Percentiles rank a stretch among this genome's conserved stretches.
These are phyloP conservation scores for Syzygium aromaticum DNA, from an alignment of 345 rosid species.

Conservation along the genomic window DNA sequence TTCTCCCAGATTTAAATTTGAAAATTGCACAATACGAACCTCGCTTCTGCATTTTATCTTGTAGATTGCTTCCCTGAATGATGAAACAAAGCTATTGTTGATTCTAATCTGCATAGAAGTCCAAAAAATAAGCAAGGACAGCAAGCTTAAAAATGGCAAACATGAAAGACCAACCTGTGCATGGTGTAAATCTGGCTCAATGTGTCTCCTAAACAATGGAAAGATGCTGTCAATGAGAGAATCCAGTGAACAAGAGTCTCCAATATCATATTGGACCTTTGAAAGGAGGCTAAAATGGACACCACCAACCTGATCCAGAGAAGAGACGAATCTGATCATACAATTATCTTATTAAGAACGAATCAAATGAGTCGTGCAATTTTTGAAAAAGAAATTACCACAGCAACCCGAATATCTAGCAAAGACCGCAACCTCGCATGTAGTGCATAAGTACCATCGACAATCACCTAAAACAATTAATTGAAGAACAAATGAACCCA, in stretches of 20 bases:
- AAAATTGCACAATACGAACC: constrained; percentile 31
- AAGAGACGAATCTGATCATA: background rate
- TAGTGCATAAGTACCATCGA: constrained; percentile 96
- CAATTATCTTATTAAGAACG: background rate
- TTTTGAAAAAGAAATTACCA: constrained; percentile 38
- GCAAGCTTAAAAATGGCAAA: background rate
- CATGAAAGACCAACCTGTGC: constrained; percentile 67
- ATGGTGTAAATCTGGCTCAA: constrained; percentile 99
- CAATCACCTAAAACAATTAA: constrained; percentile 56
- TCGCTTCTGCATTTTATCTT: constrained; percentile 95
- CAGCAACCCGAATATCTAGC: constrained; percentile 98
- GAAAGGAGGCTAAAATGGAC: constrained; percentile 99
- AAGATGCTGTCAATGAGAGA: constrained; percentile 95
- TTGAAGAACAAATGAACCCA: background rate
- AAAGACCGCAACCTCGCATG: constrained; percentile 92
- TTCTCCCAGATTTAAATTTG: background rate
- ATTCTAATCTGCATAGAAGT: constrained; percentile 82
- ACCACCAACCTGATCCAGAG: constrained; percentile 76
- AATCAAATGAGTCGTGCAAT: background rate
- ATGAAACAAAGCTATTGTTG: constrained; percentile 95
- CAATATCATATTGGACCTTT: constrained; percentile 93
- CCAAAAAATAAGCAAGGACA: constrained; percentile 5
- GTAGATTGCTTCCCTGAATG: constrained; percentile 98
- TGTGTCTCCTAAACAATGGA: constrained; percentile 92
- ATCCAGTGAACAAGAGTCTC: constrained; percentile 92